These are phyloP conservation scores for Candolleomyces aberdarensis DNA, from an alignment of 768 basidiomycete genomes.

Conservation along the genomic window DNA sequence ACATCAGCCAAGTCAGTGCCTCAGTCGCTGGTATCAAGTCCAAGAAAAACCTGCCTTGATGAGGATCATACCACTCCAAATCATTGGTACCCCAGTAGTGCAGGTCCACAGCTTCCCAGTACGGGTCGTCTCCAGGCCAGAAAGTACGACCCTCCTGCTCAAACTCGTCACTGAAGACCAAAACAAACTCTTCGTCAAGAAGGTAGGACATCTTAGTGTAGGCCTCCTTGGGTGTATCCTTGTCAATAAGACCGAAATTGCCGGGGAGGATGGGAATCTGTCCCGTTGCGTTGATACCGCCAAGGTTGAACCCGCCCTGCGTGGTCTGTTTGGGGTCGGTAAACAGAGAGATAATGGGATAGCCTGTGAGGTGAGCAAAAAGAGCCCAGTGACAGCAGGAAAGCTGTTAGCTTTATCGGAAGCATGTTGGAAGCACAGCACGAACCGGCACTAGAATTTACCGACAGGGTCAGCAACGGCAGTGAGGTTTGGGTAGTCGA, in stretches of 20 bases:
- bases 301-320: conserved; percentile 66
- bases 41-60: conserved; percentile 29
- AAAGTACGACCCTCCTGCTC: conserved; percentile 68
- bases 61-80: conserved; percentile 79
- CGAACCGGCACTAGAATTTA: conserved; percentile 33
- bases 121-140: conserved; percentile 67
- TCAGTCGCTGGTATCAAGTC: background rate
- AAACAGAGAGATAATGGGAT: conserved; percentile 50
- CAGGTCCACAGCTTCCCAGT: conserved; percentile 56
- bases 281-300: conserved; percentile 71
- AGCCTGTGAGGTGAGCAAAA: conserved; percentile 30
- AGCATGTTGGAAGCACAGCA: background rate
- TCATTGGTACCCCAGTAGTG: conserved; percentile 74
- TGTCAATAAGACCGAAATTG: conserved; percentile 69
- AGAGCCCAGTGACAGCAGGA: background rate
- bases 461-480: background rate
- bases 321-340: conserved; percentile 35
- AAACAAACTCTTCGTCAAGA: conserved; percentile 44
- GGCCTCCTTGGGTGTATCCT: conserved; percentile 64
- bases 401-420: too few relatives aligned
- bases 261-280: conserved; percentile 61
- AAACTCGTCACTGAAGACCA: conserved; percentile 86
- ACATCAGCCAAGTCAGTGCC: conserved; percentile 7
- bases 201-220: conserved; percentile 52
- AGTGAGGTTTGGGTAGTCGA: conserved; percentile 11